Base-by-base conservation (phyloP, 2,329 filamentous ascomycete genomes). In the Talaromyces sp. region DNA sequence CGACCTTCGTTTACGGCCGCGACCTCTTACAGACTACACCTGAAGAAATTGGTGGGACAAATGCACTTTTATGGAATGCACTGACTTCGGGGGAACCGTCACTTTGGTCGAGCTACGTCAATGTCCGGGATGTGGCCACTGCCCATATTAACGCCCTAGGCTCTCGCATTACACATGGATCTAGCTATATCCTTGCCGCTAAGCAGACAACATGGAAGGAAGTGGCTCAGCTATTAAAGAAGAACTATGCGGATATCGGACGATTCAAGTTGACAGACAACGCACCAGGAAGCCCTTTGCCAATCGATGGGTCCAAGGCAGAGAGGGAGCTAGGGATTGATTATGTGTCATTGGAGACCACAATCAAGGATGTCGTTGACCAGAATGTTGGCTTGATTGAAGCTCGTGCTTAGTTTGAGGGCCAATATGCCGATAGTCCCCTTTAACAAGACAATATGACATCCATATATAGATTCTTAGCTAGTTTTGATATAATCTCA, bases 91-190 rank as follows among this genome's bases (percentile, higher is more conserved):
- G 63, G 2, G 28, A 40, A 5, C 63, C 63, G 1, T 5, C 27
- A n/a, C 27, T 16, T 3, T 44, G 6, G 0, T 36, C 62, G 1
- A 62, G 57, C 0, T 65, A 57, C 4, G 69, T 71, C 10, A 69
- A 72, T 62, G 42, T 71, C 16, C 57, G 36, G 12, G 69, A 72
- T 63, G 67, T 71, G 5, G 69, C 66, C 5, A 68, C 70, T 8
- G 70, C 68, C 1, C 69, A 72, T 54, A 31, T 72, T 51, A 68
- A 61, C 44, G 66, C 67, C 0, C 42, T 72, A 7, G 54, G 66
- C 36, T 59, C 62, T 5, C 63, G 54, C 3, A 60, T 71, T 7
- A 5, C 44, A 6, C 51, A 57, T 7, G 67, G 67, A 4, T 65
- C 68, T 30, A 61, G 63, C 51, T 64, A 63, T 52, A 34, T 67